A percentile compares a stretch with the other conserved stretches of the same genome.
Evolutionary conservation across 352 stramenopile species (phyloP).

Genomic region (Phytophthora foliorum): DNA sequence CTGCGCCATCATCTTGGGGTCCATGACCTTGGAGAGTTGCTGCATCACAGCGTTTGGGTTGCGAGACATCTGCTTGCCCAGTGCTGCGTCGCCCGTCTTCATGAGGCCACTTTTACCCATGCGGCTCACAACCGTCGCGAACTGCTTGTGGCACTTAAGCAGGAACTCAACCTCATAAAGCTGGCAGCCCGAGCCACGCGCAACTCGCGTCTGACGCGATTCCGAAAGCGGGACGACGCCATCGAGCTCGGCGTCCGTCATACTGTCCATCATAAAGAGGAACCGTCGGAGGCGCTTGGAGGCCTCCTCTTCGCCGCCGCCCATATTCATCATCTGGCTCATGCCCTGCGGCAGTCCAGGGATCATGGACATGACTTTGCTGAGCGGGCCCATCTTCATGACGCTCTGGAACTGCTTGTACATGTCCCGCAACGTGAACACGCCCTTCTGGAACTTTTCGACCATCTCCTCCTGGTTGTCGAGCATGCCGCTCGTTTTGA

Average conservation of each 20-base stretch:
- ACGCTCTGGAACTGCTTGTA: conserved; percentile 99
- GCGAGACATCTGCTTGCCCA: conserved; percentile 95
- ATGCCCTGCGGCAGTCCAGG: conserved; percentile 94
- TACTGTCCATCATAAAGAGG: conserved; percentile 99
- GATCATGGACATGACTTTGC: conserved; percentile 99
- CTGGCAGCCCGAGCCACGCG: conserved; percentile 91
- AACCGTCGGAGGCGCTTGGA: conserved; percentile 96
- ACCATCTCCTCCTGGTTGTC: conserved; percentile 97
- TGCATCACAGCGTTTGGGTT: conserved; percentile 98
- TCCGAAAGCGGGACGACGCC: conserved; percentile 78
- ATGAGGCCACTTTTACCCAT: conserved; percentile 98
- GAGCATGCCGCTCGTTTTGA: conserved; percentile 91
- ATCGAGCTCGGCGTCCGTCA: conserved; percentile 98
- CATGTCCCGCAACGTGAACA: conserved; percentile 99
- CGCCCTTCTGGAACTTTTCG: conserved; percentile 96
- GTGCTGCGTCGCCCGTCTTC: conserved; percentile 87
- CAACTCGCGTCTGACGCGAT: conserved; percentile 89
- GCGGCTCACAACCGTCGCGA: conserved; percentile 94
- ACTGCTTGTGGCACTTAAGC: conserved; percentile 97
- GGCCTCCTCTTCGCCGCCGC: conserved; percentile 92
- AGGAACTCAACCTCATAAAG: conserved; percentile 93
- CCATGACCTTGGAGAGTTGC: conserved; percentile 96
- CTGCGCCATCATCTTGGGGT: conserved; percentile 93
- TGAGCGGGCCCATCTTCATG: conserved; percentile 98
- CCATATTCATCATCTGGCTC: conserved; percentile 92